Percentiles rank a stretch among this genome's conserved stretches.
These are phyloP conservation scores for Leccinum barrowsii DNA, from an alignment of 768 basidiomycete species.

Conservation along the genomic window DNA sequence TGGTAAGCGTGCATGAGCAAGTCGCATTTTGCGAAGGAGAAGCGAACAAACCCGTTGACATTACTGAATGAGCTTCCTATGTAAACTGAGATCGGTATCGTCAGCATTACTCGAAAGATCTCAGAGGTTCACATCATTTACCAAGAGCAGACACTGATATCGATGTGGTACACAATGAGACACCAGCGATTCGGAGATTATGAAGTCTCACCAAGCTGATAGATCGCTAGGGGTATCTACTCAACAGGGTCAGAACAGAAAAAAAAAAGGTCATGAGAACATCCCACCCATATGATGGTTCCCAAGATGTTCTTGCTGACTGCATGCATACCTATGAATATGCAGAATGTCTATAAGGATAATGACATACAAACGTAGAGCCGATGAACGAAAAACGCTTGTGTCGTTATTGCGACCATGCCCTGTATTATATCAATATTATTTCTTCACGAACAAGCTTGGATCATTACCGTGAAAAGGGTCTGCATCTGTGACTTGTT, in stretches of 20 bases:
- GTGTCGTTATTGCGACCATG: not conserved
- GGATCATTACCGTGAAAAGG: not conserved
- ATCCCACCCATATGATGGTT: not conserved
- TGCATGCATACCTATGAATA: not conserved
- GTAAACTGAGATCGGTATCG: not conserved
- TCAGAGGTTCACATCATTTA: not conserved
- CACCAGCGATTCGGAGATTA: not conserved
- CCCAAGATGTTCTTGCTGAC: not conserved
- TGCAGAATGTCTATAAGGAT: not conserved
- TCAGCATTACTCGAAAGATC: not conserved
- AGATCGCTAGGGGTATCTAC: conserved; percentile 1
- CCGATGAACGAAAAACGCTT: conserved; percentile 2
- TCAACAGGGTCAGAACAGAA: not conserved
- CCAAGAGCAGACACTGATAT: not conserved
- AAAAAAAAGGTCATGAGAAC: not conserved
- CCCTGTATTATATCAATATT: not conserved
- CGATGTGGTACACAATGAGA: not conserved
- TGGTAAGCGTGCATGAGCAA: not conserved
- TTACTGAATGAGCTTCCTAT: not conserved
- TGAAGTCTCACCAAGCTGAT: conserved; percentile 2
- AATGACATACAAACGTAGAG: not conserved
- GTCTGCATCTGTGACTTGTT: not conserved
- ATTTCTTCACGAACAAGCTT: not conserved
- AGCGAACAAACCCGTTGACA: not conserved
- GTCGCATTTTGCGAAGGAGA: not conserved